These are phyloP conservation scores for Cryoendolithus antarcticus DNA, from an alignment of 2,329 filamentous ascomycete species.

Conservation along the genomic window DNA sequence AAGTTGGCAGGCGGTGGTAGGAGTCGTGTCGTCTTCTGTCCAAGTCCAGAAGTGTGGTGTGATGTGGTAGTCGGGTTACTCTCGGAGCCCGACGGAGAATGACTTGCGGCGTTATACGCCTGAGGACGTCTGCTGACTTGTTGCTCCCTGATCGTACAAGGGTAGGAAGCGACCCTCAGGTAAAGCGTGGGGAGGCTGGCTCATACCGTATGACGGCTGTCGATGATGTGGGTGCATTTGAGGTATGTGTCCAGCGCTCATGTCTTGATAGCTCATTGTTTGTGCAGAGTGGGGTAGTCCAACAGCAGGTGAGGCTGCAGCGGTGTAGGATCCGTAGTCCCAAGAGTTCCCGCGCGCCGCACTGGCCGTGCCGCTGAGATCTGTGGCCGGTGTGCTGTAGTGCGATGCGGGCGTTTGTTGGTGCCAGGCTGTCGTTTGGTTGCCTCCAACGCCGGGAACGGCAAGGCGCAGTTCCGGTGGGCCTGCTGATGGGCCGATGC, in stretches of 20 bases:
- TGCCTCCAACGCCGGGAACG: conserved; percentile 18
- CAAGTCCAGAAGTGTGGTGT: background rate
- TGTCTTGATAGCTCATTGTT: conserved; percentile 14
- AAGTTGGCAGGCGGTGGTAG: no score
- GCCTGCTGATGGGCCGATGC: conserved; percentile 23
- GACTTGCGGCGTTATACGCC: conserved; percentile 6
- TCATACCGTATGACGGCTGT: conserved; percentile 13
- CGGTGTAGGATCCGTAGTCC: conserved; percentile 18
- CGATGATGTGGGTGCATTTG: conserved; percentile 9
- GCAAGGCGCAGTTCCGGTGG: conserved; percentile 27
- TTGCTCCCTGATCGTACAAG: conserved; percentile 22
- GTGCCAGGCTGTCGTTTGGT: conserved; percentile 22
- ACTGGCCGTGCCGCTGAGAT: conserved; percentile 13
- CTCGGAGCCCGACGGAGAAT: background rate
- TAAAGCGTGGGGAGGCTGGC: conserved; percentile 14
- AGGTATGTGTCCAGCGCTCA: conserved; percentile 2
- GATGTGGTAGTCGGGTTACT: background rate
- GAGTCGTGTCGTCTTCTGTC: no score
- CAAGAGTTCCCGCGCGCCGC: conserved; percentile 14
- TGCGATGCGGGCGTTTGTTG: conserved; percentile 15
- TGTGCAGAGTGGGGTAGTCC: conserved; percentile 19
- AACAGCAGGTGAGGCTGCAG: conserved; percentile 15
- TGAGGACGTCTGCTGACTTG: conserved; percentile 20
- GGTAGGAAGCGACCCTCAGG: conserved; percentile 21
- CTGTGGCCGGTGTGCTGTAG: conserved; percentile 15